Evolutionary conservation across 1,284 basidiomycete species (phyloP), one percentile per base, ranked within the genome.

Genomic region (Moesziomyces parantarcticus): DNA sequence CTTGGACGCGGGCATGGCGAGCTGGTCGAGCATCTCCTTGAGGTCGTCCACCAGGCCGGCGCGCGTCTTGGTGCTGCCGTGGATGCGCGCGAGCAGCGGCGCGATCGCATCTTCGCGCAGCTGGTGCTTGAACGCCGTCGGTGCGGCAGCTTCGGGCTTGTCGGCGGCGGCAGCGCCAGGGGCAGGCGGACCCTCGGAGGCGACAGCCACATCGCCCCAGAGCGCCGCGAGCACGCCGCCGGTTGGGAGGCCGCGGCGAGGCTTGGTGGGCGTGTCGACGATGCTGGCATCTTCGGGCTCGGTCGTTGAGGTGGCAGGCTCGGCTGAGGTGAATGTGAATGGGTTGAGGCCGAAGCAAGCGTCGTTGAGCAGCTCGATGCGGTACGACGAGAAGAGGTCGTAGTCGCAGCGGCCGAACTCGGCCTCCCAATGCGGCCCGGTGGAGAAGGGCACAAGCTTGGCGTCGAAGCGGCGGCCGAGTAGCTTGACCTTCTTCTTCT

Each of bases 401-500:
- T 80, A 70, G 5, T 55, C 60, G 44, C 77, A 68, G 32, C 58
- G 58, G 51, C 73, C 71, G 18, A 79, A 55, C 21, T 53, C 63
- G 3, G 26, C 14, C 47, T 82, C 79, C 79, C 79, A 83, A 50
- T 83, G 79, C 11, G 82, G 82, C 0, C 82, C 82, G 0, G 77
- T 75, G 10, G 67, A 63, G 43, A 83, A 79, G 2, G 80, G 79
- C 18, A 83, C 77, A 14, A 83, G 71, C 44, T 81, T 82, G 9
- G 76, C 32, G 25, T 80, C 77, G 58, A 83, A 83, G 10, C 80
- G 58, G 11, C 79, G 58, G 2, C 80, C 78, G n/a, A 80, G 32
- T 16, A 78, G 47, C 59, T 82, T 82, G 58, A 79, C 67, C 48
- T 80, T 77, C 57, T 80, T 80, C 58, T 79, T 79, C 63, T 83